Base-by-base conservation (phyloP, 1,284 basidiomycete genomes). In the Fistulinella cinereoalba region DNA sequence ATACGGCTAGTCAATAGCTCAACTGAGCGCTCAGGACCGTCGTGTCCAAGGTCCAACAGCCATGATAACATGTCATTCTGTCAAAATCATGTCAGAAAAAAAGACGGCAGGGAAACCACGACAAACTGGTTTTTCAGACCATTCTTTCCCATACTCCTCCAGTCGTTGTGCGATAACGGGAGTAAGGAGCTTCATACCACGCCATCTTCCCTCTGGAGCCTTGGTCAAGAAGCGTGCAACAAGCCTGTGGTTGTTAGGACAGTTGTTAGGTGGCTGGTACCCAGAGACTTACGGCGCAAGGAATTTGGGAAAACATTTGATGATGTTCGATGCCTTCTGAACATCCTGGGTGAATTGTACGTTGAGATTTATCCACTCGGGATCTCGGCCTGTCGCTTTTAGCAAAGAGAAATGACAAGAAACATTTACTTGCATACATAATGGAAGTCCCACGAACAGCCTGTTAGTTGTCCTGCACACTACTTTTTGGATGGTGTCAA, bases 101-200 rank as follows among this genome's bases (percentile, higher is more conserved):
- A 59, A 3, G 29, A 24, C 9, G 2, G 6, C 19, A 21, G 34
- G 2, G 27, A 12, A 16, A 19, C 28, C 21, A 11, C 3, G 10
- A 56, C 64, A 2, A 46, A 71, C 71, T 22, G 71, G 69, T 52
- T 66, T 70, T 16, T 66, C 68, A 5, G 62, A 43, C 66, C 66
- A 73, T 31, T 69, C 61, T 4, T 62, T 56, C 1, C 71, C 72
- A 38, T 64, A 52, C 41, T 69, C 64, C 15, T 57, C 52, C 43
- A 60, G 45, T 3, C 72, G 68, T 41, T 73, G 66, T 13, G 66
- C 56, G 16, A 73, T 64, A n/a, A 72, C 38, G 4, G 71, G 66
- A 11, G 29, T 43, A 11, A 73, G 39, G 44, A 66, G 63, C 23
- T 57, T 64, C 15, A 55, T 46, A 2, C 46, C 54, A n/a, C 54